Evolutionary conservation across 768 basidiomycete genomes (phyloP), one percentile per base, ranked within the genome.

Genomic region (Podaxis sp.): DNA sequence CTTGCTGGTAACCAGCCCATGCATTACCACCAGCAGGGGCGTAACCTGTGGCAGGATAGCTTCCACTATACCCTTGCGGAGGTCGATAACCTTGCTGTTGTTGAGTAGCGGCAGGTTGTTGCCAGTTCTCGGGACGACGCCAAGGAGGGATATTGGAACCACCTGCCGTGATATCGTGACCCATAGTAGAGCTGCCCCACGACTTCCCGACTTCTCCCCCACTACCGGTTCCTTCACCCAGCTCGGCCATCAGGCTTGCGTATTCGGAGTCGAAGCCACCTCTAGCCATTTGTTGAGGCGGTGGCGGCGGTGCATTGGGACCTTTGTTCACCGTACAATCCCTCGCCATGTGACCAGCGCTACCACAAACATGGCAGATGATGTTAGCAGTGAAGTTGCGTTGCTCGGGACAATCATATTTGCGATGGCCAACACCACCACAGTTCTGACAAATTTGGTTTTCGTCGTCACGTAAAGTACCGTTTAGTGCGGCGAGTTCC

Each of bases 371-470:
- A 72, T 95, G 95, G 83, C 97, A 99, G 73, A 98, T 96, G 80
- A 99, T 96, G 81, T 96, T 96, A 79, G 97, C 97, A 68, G 94
- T 96, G 80, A 95, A 99, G 80, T 97, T 97, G 75, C 92, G 89
- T 76, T 97, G 94, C 78, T 98, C 94, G 17, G 96, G 95, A 75
- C 97, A 99, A 76, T 99, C 97, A 80, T 95, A 99, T 87, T 98
- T 96, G 77, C 96, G 90, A 73, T 98, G 96, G 63, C 95, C 95
- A 67, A 95, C 85, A 58, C 89, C 89, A 71, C 92, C 94, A 74
- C 93, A 96, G 72, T 96, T 96, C 79, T 99, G 96, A 79, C 97
- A 99, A 65, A 98, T 88, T 77, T 99, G 97, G 72, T 99, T 99
- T 80, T 99, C 97, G 74, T 99, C 97, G 72, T 99, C 97, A 69